Evolutionary conservation across 176 grass and related monocot species (phyloP), one percentile per base, ranked within the genome.

Genomic region (Otatea glauca): DNA sequence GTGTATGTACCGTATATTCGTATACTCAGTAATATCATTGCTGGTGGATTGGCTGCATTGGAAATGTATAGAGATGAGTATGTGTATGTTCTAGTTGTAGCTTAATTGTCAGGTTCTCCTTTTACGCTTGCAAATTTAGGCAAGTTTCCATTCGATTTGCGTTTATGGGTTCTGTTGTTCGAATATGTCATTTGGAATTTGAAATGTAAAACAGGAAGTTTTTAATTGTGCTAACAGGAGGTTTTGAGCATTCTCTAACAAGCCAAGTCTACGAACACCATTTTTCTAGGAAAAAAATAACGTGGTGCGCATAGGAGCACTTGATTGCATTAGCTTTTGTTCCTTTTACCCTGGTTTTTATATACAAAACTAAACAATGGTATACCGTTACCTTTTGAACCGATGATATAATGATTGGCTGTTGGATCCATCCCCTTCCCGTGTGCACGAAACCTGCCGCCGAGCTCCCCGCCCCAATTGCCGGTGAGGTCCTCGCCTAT

Each of bases 21-120:
- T 29, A 4, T 37, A 4, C 6, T 55, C 62, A 16, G 5, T 16
- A 34, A 11, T 38, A 3, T 27, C n/a, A 63, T 41, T 4, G 75
- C 49, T 39, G 49, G 65, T 69, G 71, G 61, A 68, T 75, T 17
- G 9, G 60, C 39, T 75, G 61, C 5, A 21, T 43, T 80, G 32
- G 1, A 72, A 72, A 68, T n/a, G 21, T 72, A 7, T 63, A 59
- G 65, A n/a, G 35, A 76, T 18, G 18, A 83, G 29, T 15, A 15
- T 15, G 47, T 9, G 13, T 49, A 15, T 49, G 16, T 18, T n/a
- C n/a, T n/a, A 17, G 6, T 82, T 43, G 7, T 15, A 29, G 27
- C 27, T 50, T 74, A 21, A 83, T 15, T 63, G 24, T 6, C 60
- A 2, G 1, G 48, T 44, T 51, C 48, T 15, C 20, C 13, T 27